Base-by-base conservation (phyloP, 2,329 filamentous ascomycete species). In the Venturia aucupariae region DNA sequence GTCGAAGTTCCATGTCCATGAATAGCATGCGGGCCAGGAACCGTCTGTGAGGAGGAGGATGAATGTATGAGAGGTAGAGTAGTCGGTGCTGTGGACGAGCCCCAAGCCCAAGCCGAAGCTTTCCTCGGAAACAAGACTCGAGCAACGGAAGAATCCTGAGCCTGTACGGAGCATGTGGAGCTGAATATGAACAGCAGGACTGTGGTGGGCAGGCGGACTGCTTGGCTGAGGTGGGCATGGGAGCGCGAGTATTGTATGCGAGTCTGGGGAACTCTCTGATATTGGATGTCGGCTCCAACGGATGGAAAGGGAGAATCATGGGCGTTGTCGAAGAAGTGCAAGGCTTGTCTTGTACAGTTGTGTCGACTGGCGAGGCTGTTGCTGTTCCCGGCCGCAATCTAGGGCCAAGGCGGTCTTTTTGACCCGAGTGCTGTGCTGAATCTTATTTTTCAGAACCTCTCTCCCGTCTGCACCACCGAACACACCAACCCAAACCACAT, bases 21-120 rank as follows among this genome's bases (percentile, higher is more conserved):
- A 57, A 57, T 57, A 57, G 51, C 30, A 35, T 35, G 17, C 51
- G 51, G 30, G 51, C 27, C 51, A 57, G 51, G 51, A 22, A 57
- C 15, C 15, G 51, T 35, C 13, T 57, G 51, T 57, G 19, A 57
- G 35, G 2, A 57, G 35, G 19, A 57, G 35, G 2, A 57, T 19
- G 27, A 35, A 57, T 35, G 30, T 35, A 6, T 13, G 51, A 15
- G 24, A 32, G 48, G 27, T 11, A 17, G 8, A 15, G 17, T 10
- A 57, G 30, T 30, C 51, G 51, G 13, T n/a, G 51, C 51, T 22
- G 17, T 57, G 51, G 30, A 27, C 5, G 27, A 35, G 19, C 48
- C 24, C 48, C 24, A 54, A 19, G 48, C 11, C 5, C 15, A 35
- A 10, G 24, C 24, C 48, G 11, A 54, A 19, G 48, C 11, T 17